Percentiles rank a stretch among this genome's conserved stretches.
Evolutionary conservation across 441 rosid species (phyloP).

Genomic region (Adansonia gregorii): DNA sequence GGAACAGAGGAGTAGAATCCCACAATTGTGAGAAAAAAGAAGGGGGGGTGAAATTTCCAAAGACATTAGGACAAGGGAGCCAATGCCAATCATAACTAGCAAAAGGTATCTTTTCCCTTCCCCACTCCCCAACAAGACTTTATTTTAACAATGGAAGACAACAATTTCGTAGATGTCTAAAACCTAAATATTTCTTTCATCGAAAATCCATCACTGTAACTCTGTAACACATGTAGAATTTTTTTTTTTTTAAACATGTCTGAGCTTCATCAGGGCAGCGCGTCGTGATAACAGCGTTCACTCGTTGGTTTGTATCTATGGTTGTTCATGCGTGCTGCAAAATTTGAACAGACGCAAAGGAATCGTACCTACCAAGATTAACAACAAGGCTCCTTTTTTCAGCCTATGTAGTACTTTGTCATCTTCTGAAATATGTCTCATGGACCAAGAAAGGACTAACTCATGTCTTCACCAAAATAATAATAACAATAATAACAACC

Average conservation of each 20-base stretch:
- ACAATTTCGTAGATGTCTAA: no score
- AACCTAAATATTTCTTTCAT: no score
- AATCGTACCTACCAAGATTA: background rate
- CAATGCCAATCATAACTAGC: constrained; percentile 82
- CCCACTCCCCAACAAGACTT: no score
- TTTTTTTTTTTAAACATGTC: no score
- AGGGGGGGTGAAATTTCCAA: constrained; percentile 76
- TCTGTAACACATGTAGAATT: no score
- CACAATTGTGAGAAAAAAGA: constrained; percentile 39
- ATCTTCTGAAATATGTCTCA: background rate
- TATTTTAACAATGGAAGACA: no score
- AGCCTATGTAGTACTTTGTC: background rate
- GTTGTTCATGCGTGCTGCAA: background rate
- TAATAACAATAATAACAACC: no score
- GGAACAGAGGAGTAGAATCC: constrained; percentile 46
- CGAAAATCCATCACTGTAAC: no score
- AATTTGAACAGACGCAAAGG: background rate
- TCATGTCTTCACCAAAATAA: constrained; percentile 2
- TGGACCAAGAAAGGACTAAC: background rate
- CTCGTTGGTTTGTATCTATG: no score
- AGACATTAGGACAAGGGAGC: constrained; percentile 76
- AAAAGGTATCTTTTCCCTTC: constrained; percentile 50
- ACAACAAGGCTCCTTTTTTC: background rate
- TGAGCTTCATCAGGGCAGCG: no score
- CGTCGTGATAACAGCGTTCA: no score